Evolutionary conservation across 176 grass and related monocot genomes (phyloP).

Genomic region (Melocanna baccifera): DNA sequence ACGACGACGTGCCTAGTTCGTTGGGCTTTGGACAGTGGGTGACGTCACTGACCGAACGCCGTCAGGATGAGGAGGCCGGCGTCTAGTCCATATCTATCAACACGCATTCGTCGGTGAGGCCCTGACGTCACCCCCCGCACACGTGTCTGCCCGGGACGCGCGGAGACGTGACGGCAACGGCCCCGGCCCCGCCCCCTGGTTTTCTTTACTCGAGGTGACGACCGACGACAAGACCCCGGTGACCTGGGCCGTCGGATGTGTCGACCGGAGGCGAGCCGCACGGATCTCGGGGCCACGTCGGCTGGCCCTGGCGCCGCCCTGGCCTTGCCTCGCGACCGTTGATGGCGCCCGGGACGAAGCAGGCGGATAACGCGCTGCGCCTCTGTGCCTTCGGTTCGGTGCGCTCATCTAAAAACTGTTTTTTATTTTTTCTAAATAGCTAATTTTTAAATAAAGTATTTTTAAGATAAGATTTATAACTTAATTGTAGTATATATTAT

Average conservation of each 20-base stretch:
- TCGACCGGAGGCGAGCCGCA: neutral
- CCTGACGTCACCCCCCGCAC: neutral
- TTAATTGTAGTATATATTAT: too few species aligned
- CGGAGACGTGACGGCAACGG: neutral
- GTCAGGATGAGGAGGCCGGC: neutral
- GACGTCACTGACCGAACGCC: constrained; percentile 10
- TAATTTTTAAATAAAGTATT: too few species aligned
- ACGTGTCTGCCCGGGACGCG: neutral
- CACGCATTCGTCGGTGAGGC: neutral
- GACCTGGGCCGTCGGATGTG: neutral
- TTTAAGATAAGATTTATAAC: too few species aligned
- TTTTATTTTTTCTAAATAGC: too few species aligned
- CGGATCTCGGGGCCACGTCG: neutral
- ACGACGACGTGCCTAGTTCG: too few species aligned
- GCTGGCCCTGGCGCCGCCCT: neutral
- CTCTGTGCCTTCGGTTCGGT: neutral
- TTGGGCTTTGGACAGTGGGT: too few species aligned
- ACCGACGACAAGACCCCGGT: neutral
- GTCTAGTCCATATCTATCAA: neutral
- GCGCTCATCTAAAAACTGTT: too few species aligned
- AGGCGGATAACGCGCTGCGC: neutral
- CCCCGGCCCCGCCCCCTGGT: neutral
- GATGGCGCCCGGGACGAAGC: neutral
- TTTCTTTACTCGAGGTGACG: neutral
- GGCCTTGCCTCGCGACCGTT: neutral